Base-by-base conservation (phyloP, 129 eudicot species). In the Chrysanthemum lavandulifolium region DNA sequence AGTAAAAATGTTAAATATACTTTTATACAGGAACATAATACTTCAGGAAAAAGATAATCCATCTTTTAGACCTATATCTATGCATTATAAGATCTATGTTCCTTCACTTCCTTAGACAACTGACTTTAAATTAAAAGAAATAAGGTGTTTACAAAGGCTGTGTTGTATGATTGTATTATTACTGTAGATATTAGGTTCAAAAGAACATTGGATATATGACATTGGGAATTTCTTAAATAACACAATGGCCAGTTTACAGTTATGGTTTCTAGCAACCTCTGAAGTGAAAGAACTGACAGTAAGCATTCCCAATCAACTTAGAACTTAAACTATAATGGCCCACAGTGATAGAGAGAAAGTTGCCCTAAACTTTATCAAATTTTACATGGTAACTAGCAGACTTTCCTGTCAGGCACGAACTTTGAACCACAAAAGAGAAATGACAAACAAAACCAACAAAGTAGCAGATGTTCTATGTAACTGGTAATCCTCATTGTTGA, bases 141-240 rank as follows among this genome's bases (percentile, higher is more conserved):
- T 5, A 11, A 0, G 12, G 18, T 27, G 57, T 48, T 67, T 23
- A 67, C 43, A 67, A 45, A 67, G 49, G 16, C 19, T 11, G 5
- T 47, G 29, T 27, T 27, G 29, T 27, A 27, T 27, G 29, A 27
- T 3, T 48, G 5, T 67, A 48, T 11, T 36, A 63, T 63, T 43
- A 65, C 69, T 65, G 16, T n/a, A 65, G 9, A 51, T 64, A 25
- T 40, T 33, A 51, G 52, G 25, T 40, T 40, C 68, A 65, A 47
- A 31, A 10, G 16, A 66, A 66, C 11, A 11, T n/a, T 48, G 18
- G 48, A 67, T 27, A 65, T 43, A 65, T 43, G n/a, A 16, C 29
- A 8, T 29, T n/a, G 10, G 31, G 49, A 16, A 40, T 14, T 45
- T 43, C 18, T 18, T 12, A 21, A 48, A 27, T 23, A 14, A 33